These are phyloP conservation scores for Fabrea salina DNA, from an alignment of 169 alveolate genomes.

Conservation along the genomic window DNA sequence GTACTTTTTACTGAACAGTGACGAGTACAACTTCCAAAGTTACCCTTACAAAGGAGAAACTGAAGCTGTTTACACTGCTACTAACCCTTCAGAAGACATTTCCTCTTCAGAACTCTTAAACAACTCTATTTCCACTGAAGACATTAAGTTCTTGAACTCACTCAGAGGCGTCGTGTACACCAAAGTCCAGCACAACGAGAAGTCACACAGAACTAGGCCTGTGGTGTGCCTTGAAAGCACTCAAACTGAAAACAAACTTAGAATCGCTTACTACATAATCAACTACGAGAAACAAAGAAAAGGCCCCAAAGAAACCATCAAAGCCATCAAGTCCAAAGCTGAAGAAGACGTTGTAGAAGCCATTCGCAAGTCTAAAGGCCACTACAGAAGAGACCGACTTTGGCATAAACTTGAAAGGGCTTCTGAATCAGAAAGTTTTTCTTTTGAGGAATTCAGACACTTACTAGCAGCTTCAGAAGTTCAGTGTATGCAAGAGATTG, in stretches of 20 bases:
- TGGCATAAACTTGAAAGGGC: not conserved
- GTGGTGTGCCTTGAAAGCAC: not conserved
- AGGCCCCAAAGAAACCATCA: not conserved
- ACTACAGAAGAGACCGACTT: conserved; percentile 8
- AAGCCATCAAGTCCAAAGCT: not conserved
- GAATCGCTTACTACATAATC: not conserved
- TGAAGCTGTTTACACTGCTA: not conserved
- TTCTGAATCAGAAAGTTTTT: not conserved
- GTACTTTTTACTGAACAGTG: not conserved
- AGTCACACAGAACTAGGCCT: not conserved
- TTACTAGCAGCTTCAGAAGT: not conserved
- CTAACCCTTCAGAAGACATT: not conserved
- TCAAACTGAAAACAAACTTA: not conserved
- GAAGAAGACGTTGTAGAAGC: not conserved
- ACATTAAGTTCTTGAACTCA: not conserved
- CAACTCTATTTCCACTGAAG: not conserved
- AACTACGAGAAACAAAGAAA: not conserved
- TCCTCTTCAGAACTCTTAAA: not conserved
- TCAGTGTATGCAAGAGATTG: not conserved
- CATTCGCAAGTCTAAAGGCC: not conserved
- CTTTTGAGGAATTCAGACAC: not conserved
- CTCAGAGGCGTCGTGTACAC: not conserved
- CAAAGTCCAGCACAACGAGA: not conserved
- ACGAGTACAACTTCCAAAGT: not conserved
- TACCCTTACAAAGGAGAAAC: not conserved